phyloP scores from a whole-genome alignment of 1,139 yeast species.

The Casaregolazyma lundiana region DNA sequence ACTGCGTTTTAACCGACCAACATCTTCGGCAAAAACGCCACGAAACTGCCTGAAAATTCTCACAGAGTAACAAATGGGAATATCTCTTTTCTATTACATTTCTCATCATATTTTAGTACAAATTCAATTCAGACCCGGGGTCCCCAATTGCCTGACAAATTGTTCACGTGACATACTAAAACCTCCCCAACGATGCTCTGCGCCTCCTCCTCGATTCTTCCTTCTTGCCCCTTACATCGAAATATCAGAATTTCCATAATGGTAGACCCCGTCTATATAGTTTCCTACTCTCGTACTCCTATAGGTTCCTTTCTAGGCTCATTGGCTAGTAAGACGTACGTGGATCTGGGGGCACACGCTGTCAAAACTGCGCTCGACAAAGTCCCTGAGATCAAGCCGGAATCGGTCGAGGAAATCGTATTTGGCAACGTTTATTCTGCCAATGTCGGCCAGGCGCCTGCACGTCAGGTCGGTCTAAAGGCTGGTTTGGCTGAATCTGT shows the following conservation, averaged over 20 bases:
- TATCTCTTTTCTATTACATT: no score
- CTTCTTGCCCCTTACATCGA: neutral
- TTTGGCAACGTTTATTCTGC: constrained; percentile 94
- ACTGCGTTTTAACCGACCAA: neutral
- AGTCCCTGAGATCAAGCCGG: constrained; percentile 74
- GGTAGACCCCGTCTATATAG: constrained; percentile 66
- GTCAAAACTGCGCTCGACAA: constrained; percentile 82
- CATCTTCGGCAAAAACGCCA: no score
- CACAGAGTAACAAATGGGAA: no score
- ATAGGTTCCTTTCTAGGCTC: constrained; percentile 89
- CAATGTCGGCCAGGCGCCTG: constrained; percentile 95
- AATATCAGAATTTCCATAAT: neutral
- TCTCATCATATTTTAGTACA: no score
- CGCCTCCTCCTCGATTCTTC: constrained; percentile 1
- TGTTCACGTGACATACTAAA: neutral
- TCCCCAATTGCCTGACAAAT: neutral
- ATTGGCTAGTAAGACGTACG: constrained; percentile 65
- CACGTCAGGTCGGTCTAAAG: constrained; percentile 91
- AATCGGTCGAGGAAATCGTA: constrained; percentile 77
- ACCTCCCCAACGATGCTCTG: neutral
- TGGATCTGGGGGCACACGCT: constrained; percentile 88
- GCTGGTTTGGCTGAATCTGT: constrained; percentile 78
- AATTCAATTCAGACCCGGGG: no score
- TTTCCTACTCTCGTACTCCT: constrained; percentile 89
- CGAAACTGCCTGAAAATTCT: no score